Evolutionary conservation across 352 stramenopile species (phyloP).

Genomic region (Blastocystis sp.): DNA sequence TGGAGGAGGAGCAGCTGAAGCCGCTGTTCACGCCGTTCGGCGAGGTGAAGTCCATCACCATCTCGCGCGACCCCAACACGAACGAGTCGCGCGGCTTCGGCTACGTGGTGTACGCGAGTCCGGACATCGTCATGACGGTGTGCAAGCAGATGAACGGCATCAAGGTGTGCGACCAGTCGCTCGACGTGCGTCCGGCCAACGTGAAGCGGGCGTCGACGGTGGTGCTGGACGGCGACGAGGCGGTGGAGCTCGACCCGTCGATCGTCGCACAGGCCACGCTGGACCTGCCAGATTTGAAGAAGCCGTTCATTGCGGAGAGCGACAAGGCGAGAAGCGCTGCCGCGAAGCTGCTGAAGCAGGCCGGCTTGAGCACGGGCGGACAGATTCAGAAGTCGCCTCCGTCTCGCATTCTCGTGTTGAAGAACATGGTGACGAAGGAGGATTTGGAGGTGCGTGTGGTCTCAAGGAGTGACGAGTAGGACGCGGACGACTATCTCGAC

Average conservation of each 20-base stretch:
- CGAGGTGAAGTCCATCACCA: constrained; percentile 81
- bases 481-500: constrained; percentile 72
- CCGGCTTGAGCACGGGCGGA: constrained; percentile 54
- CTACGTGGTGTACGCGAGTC: constrained; percentile 83
- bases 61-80: constrained; percentile 80
- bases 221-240: constrained; percentile 23
- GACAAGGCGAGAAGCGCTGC: constrained; percentile 34
- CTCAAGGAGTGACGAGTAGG: not conserved
- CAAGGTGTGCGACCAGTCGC: constrained; percentile 82
- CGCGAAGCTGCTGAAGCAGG: constrained; percentile 66
- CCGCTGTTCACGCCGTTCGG: constrained; percentile 83
- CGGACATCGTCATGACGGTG: constrained; percentile 76
- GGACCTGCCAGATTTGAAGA: constrained; percentile 62
- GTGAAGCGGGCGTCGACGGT: constrained; percentile 39
- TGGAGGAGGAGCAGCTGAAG: constrained; percentile 80
- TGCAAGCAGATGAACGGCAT: constrained; percentile 80
- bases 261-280: constrained; percentile 28
- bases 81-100: constrained; percentile 82
- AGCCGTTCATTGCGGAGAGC: constrained; percentile 32
- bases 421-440: constrained; percentile 72
- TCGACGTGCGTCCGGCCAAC: constrained; percentile 74
- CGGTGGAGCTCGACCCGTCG: constrained; percentile 32
- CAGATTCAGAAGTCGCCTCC: constrained; percentile 70
- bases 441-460: constrained; percentile 37
- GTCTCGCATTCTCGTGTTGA: constrained; percentile 57